Conservation (phyloP, 106 monocot species). For the Dioscorea dumetorum region DNA sequence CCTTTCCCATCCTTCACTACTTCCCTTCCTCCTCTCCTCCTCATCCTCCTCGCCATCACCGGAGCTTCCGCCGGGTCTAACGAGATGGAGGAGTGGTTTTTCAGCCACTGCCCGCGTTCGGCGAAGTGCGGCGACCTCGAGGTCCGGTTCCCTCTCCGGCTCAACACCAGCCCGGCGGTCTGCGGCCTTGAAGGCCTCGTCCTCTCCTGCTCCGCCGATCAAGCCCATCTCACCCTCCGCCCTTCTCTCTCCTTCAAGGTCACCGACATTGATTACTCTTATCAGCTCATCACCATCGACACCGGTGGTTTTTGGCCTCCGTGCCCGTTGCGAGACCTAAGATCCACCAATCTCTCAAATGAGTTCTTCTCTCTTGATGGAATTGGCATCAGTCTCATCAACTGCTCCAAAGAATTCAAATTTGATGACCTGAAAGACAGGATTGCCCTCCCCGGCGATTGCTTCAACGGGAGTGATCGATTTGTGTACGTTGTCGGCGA, state of each 20-base stretch:
- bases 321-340: conserved; percentile 1
- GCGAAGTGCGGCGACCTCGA: neutral
- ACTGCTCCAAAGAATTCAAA: conserved; percentile 3
- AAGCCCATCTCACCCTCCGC: neutral
- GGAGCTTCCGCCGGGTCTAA: neutral
- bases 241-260: neutral
- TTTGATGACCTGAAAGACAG: too few relatives aligned
- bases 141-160: conserved; percentile 4
- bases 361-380: neutral
- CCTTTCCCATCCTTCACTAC: too few relatives aligned
- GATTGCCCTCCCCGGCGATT: neutral
- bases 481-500: too few relatives aligned
- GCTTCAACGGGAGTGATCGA: neutral
- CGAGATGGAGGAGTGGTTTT: neutral
- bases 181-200: neutral
- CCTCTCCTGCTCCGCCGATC: neutral
- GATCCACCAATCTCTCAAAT: neutral
- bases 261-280: neutral
- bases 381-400: neutral
- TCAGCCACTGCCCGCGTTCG: neutral
- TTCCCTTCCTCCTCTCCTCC: neutral
- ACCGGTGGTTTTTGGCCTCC: neutral
- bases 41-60: neutral
- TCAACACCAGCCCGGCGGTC: neutral
- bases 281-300: neutral